Conservation (phyloP, 192 early-diverging fungal genomes). For the Coemansia sp. region DNA sequence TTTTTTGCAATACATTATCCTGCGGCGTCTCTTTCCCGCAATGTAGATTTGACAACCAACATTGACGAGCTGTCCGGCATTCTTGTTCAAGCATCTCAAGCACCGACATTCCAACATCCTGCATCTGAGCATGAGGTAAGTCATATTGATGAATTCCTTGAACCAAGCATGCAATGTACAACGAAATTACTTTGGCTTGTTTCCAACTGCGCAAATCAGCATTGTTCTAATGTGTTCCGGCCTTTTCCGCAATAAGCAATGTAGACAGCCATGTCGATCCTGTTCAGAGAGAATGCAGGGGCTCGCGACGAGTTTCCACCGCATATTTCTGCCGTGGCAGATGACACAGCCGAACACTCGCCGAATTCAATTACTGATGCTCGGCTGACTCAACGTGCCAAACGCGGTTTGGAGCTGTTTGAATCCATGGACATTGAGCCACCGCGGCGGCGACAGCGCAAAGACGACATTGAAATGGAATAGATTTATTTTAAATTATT, state of each 20-base stretch:
- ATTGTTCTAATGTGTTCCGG: not conserved
- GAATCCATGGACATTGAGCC: slow-evolving; percentile 50
- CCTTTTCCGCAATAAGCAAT: not conserved
- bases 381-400: not conserved
- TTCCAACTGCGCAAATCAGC: not conserved
- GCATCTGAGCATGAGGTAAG: slow-evolving; percentile 6
- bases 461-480: slow-evolving; percentile 35
- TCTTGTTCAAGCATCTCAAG: not conserved
- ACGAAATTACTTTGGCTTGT: not conserved
- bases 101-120: not conserved
- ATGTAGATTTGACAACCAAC: slow-evolving; percentile 1
- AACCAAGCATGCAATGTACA: not conserved
- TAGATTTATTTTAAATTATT: slow-evolving; percentile 6
- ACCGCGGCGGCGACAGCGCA: slow-evolving; percentile 45
- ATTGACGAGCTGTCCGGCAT: not conserved
- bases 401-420: slow-evolving; percentile 24
- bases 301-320: not conserved
- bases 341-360: not conserved
- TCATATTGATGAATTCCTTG: not conserved
- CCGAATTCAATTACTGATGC: not conserved
- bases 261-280: not conserved
- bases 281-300: not conserved
- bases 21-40: not conserved
- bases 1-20: not conserved
- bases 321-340: not conserved